Evolutionary conservation across 1,284 basidiomycete species (phyloP).

Genomic region (Ganoderma resinaceum): DNA sequence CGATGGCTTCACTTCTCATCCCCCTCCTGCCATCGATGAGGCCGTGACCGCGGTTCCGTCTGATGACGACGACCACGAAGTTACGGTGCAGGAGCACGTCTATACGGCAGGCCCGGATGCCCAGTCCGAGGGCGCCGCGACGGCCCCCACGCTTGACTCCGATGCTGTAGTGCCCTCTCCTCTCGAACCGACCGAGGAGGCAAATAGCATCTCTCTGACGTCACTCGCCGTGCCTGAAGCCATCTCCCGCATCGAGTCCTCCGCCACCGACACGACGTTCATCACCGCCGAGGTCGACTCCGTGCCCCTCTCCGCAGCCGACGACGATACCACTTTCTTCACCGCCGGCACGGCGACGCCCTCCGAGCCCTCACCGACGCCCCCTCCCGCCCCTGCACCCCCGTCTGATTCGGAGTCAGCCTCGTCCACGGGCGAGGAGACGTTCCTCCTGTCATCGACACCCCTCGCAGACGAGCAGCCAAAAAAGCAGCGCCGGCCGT

Average conservation of each 20-base stretch:
- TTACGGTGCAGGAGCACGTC: neutral
- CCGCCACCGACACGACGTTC: neutral
- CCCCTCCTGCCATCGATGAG: neutral
- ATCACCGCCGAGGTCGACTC: neutral
- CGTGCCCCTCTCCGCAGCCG: neutral
- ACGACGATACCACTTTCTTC: neutral
- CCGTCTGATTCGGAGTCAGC: constrained; percentile 9
- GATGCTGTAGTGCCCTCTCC: neutral
- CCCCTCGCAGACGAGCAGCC: constrained; percentile 23
- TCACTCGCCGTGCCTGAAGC: neutral
- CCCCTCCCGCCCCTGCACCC: neutral
- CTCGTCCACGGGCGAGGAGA: constrained; percentile 6
- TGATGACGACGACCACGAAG: neutral
- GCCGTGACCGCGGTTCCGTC: neutral
- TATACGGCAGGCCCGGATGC: neutral
- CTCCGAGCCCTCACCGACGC: neutral
- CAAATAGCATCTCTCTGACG: neutral
- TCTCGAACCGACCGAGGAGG: neutral
- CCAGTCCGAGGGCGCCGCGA: neutral
- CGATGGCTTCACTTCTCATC: neutral
- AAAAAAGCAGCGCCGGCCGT: constrained; percentile 1
- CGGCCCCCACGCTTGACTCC: neutral
- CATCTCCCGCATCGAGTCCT: neutral
- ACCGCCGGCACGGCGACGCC: neutral
- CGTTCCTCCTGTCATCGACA: constrained; percentile 27